These are phyloP conservation scores for Tubosaeta sp. DNA, from an alignment of 768 basidiomycete genomes.

Conservation along the genomic window DNA sequence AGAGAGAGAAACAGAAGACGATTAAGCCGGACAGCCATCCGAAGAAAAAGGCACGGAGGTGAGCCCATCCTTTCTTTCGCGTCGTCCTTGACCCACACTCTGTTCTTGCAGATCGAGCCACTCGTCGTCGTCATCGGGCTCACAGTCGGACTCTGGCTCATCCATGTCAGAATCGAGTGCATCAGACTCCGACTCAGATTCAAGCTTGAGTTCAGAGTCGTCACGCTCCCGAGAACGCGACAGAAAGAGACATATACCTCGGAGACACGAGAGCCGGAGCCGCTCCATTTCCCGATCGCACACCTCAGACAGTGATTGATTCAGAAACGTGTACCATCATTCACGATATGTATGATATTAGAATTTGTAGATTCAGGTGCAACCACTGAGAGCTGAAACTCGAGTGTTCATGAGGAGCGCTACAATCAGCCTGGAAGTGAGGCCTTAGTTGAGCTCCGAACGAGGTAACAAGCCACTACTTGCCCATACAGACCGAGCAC, in stretches of 20 bases:
- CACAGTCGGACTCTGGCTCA: constrained; percentile 26
- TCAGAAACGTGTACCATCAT: constrained; percentile 7
- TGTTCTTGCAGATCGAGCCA: constrained; percentile 28
- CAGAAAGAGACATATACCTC: constrained; percentile 37
- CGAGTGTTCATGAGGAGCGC: constrained; percentile 89
- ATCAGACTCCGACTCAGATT: constrained; percentile 37
- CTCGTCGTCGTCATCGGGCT: constrained; percentile 24
- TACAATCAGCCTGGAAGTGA: constrained; percentile 63
- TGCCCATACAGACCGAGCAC: constrained; percentile 87
- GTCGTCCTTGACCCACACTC: neutral
- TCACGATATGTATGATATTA: constrained; percentile 11
- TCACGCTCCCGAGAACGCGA: constrained; percentile 43
- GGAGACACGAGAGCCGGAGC: constrained; percentile 16
- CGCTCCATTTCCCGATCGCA: constrained; percentile 21
- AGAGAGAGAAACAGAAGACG: constrained; percentile 44
- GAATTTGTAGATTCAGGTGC: constrained; percentile 12
- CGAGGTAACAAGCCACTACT: constrained; percentile 20
- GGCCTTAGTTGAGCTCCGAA: neutral
- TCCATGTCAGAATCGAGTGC: constrained; percentile 42
- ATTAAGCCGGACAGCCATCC: constrained; percentile 27
- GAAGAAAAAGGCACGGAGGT: constrained; percentile 37
- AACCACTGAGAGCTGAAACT: constrained; percentile 41
- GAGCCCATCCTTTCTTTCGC: constrained; percentile 26
- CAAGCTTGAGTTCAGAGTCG: constrained; percentile 41
- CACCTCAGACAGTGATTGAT: constrained; percentile 14